Evolutionary conservation across 148 eudicot genomes (phyloP).

Genomic region (Heliamphora exappendiculata): DNA sequence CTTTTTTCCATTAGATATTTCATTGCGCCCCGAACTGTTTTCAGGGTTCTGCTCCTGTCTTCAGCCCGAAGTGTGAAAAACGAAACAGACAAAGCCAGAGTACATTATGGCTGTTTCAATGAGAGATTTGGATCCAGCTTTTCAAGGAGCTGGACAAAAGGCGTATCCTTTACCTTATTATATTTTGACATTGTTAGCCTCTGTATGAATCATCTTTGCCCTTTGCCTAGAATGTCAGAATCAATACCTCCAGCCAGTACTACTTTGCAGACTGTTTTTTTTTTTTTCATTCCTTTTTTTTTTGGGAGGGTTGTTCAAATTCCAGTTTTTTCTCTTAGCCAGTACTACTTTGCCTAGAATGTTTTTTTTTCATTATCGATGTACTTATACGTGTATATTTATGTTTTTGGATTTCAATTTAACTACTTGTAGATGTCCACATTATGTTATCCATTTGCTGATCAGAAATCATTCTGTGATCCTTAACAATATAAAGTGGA

Average conservation of each 20-base stretch:
- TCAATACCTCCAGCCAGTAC: background rate
- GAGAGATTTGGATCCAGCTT: conserved; percentile 84
- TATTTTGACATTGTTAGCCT: background rate
- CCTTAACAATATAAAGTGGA: conserved; percentile 65
- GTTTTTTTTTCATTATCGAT: background rate
- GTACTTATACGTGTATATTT: background rate
- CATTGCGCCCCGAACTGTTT: conserved; percentile 8
- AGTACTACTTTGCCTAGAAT: background rate
- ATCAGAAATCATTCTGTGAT: too few relatives aligned
- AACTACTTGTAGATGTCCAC: background rate
- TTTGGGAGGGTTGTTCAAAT: background rate
- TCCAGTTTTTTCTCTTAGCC: background rate
- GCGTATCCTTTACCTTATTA: conserved; percentile 72
- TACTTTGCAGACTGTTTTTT: background rate
- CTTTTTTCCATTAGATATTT: conserved; percentile 3
- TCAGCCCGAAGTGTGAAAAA: conserved; percentile 7
- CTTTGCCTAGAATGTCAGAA: background rate
- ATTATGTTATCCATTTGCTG: conserved; percentile 28
- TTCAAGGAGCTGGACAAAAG: conserved; percentile 93
- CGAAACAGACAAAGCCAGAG: conserved; percentile 9
- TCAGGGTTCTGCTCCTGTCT: conserved; percentile 21
- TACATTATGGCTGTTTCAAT: conserved; percentile 69
- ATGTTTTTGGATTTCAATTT: conserved; percentile 4
- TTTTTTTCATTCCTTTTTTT: background rate
- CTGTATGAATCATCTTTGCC: background rate